Percentiles rank a stretch among this genome's conserved stretches.
Evolutionary conservation across 352 stramenopile genomes (phyloP).

Genomic region (Phytopythium ostracodes): DNA sequence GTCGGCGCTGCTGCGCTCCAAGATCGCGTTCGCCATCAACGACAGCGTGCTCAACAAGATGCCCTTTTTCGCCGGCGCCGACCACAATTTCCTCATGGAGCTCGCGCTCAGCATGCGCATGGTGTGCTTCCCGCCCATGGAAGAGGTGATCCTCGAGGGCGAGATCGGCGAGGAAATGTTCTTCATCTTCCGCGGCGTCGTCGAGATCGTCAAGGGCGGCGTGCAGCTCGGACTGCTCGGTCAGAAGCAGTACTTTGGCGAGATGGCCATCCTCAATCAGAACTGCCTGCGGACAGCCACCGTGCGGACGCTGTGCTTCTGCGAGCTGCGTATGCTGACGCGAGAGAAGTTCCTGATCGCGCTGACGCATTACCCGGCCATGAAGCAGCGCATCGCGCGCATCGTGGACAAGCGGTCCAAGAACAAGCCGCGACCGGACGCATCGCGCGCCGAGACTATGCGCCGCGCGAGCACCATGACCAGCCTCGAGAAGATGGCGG

Average conservation of each 20-base stretch:
- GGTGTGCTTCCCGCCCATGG: slow-evolving; percentile 72
- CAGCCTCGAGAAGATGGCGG: slow-evolving; percentile 53
- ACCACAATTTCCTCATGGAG: slow-evolving; percentile 84
- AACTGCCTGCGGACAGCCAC: slow-evolving; percentile 69
- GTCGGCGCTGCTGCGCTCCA: slow-evolving; percentile 67
- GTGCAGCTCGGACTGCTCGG: slow-evolving; percentile 62
- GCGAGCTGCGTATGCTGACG: slow-evolving; percentile 76
- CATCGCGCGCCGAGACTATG: not conserved
- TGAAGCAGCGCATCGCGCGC: slow-evolving; percentile 73
- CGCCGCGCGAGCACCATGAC: slow-evolving; percentile 23
- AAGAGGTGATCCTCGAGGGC: slow-evolving; percentile 77
- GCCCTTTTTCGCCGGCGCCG: slow-evolving; percentile 70
- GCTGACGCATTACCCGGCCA: slow-evolving; percentile 63
- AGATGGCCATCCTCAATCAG: slow-evolving; percentile 80
- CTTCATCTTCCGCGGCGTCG: slow-evolving; percentile 78
- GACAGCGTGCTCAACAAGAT: slow-evolving; percentile 80
- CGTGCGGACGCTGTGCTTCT: slow-evolving; percentile 76
- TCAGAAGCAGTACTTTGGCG: slow-evolving; percentile 82
- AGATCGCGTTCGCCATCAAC: slow-evolving; percentile 80
- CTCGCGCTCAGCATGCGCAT: slow-evolving; percentile 79
- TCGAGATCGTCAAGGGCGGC: slow-evolving; percentile 59
- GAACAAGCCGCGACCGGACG: slow-evolving; percentile 22
- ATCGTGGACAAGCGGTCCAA: slow-evolving; percentile 68
- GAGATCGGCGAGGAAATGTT: slow-evolving; percentile 86
- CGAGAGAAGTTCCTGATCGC: slow-evolving; percentile 76